Conservation (phyloP, 1,284 basidiomycete species). For the Trichosporon ovoides region DNA sequence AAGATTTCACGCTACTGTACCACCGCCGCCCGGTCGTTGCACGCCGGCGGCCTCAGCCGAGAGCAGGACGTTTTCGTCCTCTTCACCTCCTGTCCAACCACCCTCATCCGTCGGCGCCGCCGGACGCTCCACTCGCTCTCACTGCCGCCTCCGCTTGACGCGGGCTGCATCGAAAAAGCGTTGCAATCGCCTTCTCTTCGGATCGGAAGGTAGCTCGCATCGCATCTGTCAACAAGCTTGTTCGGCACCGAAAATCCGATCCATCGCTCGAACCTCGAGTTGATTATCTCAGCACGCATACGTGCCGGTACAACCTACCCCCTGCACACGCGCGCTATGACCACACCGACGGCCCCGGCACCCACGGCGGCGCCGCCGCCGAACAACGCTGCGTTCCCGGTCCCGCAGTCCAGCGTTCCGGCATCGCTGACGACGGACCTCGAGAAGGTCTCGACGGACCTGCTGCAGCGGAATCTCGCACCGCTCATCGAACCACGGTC, state of each 20-base stretch:
- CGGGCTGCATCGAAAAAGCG: no score
- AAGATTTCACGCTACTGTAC: slow-evolving; percentile 2
- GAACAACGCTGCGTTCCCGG: not conserved
- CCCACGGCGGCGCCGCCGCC: not conserved
- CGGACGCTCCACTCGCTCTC: no score
- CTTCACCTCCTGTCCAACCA: not conserved
- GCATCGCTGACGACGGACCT: slow-evolving; percentile 6
- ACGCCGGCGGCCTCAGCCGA: not conserved
- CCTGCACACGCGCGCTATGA: no score
- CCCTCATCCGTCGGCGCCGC: not conserved
- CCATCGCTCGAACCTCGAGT: no score
- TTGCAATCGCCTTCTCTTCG: no score
- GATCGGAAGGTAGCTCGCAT: no score
- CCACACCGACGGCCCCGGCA: not conserved
- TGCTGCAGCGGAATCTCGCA: not conserved
- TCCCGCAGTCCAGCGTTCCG: not conserved
- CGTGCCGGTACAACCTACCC: no score
- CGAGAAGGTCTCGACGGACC: not conserved
- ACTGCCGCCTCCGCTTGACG: no score
- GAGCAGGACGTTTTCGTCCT: no score
- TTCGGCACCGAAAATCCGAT: no score
- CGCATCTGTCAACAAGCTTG: no score
- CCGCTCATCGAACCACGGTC: not conserved
- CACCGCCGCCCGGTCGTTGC: not conserved
- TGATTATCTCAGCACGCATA: no score